phyloP scores from a whole-genome alignment of 1,139 yeast genomes.

The Sugiyamaella novakii region DNA sequence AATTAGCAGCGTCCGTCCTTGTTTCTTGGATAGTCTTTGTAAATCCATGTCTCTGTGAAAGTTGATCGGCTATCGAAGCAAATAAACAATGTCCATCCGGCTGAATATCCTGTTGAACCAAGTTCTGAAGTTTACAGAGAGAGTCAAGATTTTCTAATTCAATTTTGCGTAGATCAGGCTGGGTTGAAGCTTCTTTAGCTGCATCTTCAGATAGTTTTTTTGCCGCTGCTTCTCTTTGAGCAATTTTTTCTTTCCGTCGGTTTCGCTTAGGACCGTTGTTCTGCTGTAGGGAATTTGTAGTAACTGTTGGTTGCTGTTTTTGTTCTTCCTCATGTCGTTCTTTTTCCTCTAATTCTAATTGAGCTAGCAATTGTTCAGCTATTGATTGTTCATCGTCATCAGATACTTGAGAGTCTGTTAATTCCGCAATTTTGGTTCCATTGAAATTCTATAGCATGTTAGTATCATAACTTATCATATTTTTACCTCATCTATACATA shows the following conservation, averaged over 20 bases:
- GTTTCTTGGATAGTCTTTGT: constrained; percentile 53
- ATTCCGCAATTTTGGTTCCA: background rate
- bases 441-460: constrained; percentile 3
- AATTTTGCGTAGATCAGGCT: constrained; percentile 67
- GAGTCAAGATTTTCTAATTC: constrained; percentile 67
- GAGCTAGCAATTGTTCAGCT: constrained; percentile 66
- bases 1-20: constrained; percentile 64
- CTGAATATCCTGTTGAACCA: constrained; percentile 57
- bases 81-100: constrained; percentile 97
- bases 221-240: constrained; percentile 71
- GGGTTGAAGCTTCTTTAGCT: constrained; percentile 61
- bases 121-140: constrained; percentile 51
- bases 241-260: constrained; percentile 81
- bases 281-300: constrained; percentile 1
- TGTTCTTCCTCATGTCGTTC: constrained; percentile 21
- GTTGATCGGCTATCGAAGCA: constrained; percentile 81
- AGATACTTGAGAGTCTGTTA: background rate
- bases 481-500: no score
- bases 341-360: constrained; percentile 47
- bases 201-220: constrained; percentile 70
- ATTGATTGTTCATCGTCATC: constrained; percentile 47
- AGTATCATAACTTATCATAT: no score
- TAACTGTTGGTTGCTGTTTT: constrained; percentile 22
- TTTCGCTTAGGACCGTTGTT: constrained; percentile 54
- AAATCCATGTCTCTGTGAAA: constrained; percentile 53